These are phyloP conservation scores for Fraxinus floribunda DNA, from an alignment of 305 asterid genomes.

Conservation along the genomic window DNA sequence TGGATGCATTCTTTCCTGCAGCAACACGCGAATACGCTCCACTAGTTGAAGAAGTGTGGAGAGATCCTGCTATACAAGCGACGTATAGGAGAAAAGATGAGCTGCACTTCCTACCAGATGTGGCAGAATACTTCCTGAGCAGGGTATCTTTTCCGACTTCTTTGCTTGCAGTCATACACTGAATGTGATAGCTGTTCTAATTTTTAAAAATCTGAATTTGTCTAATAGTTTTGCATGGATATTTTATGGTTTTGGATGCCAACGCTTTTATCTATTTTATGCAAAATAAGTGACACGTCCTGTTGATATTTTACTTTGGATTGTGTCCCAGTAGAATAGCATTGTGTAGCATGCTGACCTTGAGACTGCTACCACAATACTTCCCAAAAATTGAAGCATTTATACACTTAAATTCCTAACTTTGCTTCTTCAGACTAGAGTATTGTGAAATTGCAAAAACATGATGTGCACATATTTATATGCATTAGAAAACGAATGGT, in stretches of 20 bases:
- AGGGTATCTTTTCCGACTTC: conserved; percentile 46
- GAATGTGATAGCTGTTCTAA: background rate
- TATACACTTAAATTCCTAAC: background rate
- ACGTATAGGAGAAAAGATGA: conserved; percentile 72
- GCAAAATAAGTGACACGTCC: background rate
- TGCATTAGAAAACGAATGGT: background rate
- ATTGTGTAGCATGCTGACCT: background rate
- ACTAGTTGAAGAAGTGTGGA: conserved; percentile 93
- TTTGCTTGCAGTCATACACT: background rate
- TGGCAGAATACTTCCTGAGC: conserved; percentile 84
- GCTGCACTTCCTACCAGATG: conserved; percentile 90
- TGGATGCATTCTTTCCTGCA: conserved; percentile 96
- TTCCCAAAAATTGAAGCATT: background rate
- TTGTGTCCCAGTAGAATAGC: background rate
- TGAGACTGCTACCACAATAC: background rate
- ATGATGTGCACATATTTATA: background rate
- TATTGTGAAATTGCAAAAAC: background rate
- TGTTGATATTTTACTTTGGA: background rate
- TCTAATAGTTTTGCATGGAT: background rate
- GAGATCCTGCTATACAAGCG: conserved; percentile 84
- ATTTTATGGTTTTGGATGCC: background rate
- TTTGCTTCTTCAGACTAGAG: background rate
- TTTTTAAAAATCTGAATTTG: background rate
- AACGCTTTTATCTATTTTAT: background rate
- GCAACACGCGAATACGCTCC: conserved; percentile 99